Base-by-base conservation (phyloP, 2,329 filamentous ascomycete genomes). In the Lachnellula occidentalis region DNA sequence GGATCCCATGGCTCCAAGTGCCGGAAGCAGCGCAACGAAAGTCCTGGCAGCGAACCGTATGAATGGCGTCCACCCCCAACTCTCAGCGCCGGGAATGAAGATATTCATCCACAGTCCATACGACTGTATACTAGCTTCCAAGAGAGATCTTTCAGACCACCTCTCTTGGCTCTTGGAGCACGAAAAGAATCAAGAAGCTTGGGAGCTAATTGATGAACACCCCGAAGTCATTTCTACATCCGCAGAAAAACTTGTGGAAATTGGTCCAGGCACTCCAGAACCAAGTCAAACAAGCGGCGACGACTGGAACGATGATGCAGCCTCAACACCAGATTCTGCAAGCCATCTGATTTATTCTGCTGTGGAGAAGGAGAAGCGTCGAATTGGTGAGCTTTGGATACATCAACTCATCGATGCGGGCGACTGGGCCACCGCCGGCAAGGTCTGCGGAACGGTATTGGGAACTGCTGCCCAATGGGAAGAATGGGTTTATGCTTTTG, bases 101-200 rank as follows among this genome's bases (percentile, higher is more conserved):
- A 88, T 99, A 15, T 96, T 96, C 68, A 90, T 99, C 41, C 91
- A 96, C 66, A 96, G 91, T 64, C 94, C 94, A 0, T 99, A 95
- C 67, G 94, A 99, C 71, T 97, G 92, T 65, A 87, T 97, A n/a
- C 75, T 96, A 52, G 90, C 90, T 0, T 90, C 94, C 2, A 92
- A 92, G 68, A 80, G 94, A 62, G 92, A 96, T 66, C 77, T 95
- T 15, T 77, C 83, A 3, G 94, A 99, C 71, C 91, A 95, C 66
- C 75, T 97, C 21, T 76, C 79, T 7, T 99, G 92, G 92, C 76
- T 97, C 14, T 69, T 95, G 27, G 88, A 92, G 55, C 89, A 86
- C 58, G 81, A 88, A 50, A 85, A 86, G 58, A 96, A 92, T 66
- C 82, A 89, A 64, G 81, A 90, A 62, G 91, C 92, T 1, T 99